Conservation (phyloP, 1,139 yeast genomes). For the Yamadazyma buinensis region DNA sequence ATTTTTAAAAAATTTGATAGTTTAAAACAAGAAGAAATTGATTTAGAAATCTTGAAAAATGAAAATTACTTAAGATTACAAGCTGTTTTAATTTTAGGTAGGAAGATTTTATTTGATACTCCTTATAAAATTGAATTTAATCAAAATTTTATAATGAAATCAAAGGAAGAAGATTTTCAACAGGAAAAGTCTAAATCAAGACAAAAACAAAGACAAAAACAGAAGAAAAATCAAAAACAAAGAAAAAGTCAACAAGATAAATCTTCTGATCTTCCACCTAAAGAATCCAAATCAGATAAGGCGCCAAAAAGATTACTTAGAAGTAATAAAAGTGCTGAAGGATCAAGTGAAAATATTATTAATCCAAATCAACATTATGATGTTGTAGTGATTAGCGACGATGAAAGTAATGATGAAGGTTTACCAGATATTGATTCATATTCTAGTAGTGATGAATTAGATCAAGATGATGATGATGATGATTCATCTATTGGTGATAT, state of each 20-base stretch:
- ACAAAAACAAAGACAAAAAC: constrained; percentile 1
- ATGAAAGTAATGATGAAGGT: constrained; percentile 7
- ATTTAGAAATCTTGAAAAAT: constrained; percentile 4
- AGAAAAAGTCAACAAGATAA: neutral
- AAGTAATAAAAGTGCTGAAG: constrained; percentile 1
- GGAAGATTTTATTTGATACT: constrained; percentile 8
- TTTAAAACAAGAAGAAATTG: neutral
- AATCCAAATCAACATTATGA: neutral
- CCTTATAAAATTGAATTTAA: constrained; percentile 5
- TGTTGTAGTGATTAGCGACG: constrained; percentile 4
- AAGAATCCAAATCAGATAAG: too few relatives aligned
- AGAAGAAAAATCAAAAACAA: neutral
- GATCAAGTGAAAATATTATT: neutral
- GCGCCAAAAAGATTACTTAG: too few relatives aligned
- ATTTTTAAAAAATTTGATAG: constrained; percentile 2
- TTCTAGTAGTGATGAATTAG: constrained; percentile 3
- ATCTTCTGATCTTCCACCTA: too few relatives aligned
- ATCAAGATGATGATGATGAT: constrained; percentile 8
- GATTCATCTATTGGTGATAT: constrained; percentile 27
- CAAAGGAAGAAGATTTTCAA: too few relatives aligned
- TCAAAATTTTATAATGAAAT: constrained; percentile 1
- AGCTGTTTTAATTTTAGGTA: constrained; percentile 6
- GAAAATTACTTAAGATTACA: constrained; percentile 8
- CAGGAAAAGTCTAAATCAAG: neutral
- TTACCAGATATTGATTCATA: constrained; percentile 5